Percentiles rank a stretch among this genome's conserved stretches.
Conservation (phyloP, 169 alveolate genomes). For the Theileria sp. region DNA sequence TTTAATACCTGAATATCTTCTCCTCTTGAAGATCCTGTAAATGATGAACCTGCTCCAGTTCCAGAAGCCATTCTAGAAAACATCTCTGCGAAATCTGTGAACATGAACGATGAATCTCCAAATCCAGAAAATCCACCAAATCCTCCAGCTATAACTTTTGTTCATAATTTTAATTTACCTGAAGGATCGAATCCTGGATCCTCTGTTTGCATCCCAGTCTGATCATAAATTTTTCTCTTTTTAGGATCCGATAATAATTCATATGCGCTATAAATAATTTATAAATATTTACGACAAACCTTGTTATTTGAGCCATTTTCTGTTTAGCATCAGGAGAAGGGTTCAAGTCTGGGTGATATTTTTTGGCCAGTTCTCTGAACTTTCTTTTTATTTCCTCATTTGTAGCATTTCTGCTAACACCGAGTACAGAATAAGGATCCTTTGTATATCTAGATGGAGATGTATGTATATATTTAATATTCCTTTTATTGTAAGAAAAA, state of each 20-base stretch:
- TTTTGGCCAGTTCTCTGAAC: constrained; percentile 88
- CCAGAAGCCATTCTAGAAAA: constrained; percentile 78
- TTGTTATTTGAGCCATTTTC: constrained; percentile 89
- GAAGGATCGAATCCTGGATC: constrained; percentile 67
- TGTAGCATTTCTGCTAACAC: constrained; percentile 86
- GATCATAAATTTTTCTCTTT: constrained; percentile 85
- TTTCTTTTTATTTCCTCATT: constrained; percentile 85
- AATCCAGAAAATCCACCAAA: constrained; percentile 73
- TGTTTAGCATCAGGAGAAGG: constrained; percentile 91
- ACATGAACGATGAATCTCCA: constrained; percentile 81
- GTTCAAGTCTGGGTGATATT: constrained; percentile 92
- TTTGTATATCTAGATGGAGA: constrained; percentile 41
- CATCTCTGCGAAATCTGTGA: constrained; percentile 84
- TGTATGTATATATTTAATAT: constrained; percentile 29
- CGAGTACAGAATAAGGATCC: constrained; percentile 85
- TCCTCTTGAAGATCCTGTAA: constrained; percentile 71
- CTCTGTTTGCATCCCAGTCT: constrained; percentile 86
- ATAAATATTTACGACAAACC: constrained; percentile 57
- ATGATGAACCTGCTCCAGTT: constrained; percentile 57
- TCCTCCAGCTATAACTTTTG: constrained; percentile 40
- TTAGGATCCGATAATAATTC: constrained; percentile 89
- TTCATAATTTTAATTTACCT: constrained; percentile 8
- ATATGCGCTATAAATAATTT: constrained; percentile 83
- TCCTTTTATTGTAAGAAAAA: not conserved
- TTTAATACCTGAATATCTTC: constrained; percentile 71